Conservation (phyloP, 352 stramenopile species). For the Phytophthora capsici region DNA sequence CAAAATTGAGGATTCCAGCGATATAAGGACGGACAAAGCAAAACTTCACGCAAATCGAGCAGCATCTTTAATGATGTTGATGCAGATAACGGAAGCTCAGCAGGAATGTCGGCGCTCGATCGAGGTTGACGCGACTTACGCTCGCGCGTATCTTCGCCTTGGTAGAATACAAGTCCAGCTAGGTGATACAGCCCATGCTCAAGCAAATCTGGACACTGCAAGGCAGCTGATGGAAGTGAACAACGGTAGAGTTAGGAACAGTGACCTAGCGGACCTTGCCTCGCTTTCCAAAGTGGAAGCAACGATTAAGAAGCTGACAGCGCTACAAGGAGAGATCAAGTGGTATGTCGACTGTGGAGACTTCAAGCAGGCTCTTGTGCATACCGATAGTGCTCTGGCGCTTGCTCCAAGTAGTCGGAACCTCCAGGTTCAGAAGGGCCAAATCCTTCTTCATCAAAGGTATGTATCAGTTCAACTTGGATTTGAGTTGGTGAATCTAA, state of each 20-base stretch:
- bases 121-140: slow-evolving; percentile 67
- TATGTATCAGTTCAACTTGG: slow-evolving; percentile 33
- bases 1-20: slow-evolving; percentile 38
- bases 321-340: slow-evolving; percentile 61
- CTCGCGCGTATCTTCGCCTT: slow-evolving; percentile 75
- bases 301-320: slow-evolving; percentile 55
- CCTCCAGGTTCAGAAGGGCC: slow-evolving; percentile 70
- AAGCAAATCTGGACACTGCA: slow-evolving; percentile 54
- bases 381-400: slow-evolving; percentile 56
- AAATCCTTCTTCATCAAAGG: slow-evolving; percentile 71
- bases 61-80: slow-evolving; percentile 82
- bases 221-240: slow-evolving; percentile 46
- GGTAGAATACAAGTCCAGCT: slow-evolving; percentile 75
- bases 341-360: slow-evolving; percentile 61
- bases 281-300: slow-evolving; percentile 65
- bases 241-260: slow-evolving; percentile 16
- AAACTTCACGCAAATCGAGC: slow-evolving; percentile 85
- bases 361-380: slow-evolving; percentile 48
- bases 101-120: slow-evolving; percentile 74
- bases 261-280: slow-evolving; percentile 47
- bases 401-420: slow-evolving; percentile 59
- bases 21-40: slow-evolving; percentile 73
- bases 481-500: slow-evolving; percentile 4
- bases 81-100: slow-evolving; percentile 73
- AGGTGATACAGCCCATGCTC: slow-evolving; percentile 60